A percentile compares a stretch with the other conserved stretches of the same genome.
These are phyloP conservation scores for Pleodorina starrii DNA, from an alignment of 139 green algal species.

Conservation along the genomic window DNA sequence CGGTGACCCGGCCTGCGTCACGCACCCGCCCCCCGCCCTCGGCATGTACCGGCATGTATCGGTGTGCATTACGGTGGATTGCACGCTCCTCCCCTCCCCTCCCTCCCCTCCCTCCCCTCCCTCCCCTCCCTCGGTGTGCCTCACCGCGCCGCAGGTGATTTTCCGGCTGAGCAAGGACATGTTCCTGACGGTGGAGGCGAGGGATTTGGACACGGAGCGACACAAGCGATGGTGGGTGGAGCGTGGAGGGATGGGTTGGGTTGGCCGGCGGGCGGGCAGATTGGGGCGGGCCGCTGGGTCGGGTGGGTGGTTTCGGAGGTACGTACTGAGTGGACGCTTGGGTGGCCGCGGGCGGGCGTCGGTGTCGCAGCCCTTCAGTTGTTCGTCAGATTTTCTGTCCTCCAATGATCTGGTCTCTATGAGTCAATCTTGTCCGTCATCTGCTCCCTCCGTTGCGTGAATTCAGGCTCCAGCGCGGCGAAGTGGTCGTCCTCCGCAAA, in stretches of 20 bases:
- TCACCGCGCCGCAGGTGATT: slow-evolving; percentile 37
- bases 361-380: neutral
- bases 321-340: neutral
- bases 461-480: slow-evolving; percentile 33
- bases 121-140: neutral
- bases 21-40: too few species aligned
- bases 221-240: slow-evolving; percentile 68
- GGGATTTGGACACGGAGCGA: slow-evolving; percentile 64
- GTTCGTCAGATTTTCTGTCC: neutral
- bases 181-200: slow-evolving; percentile 62
- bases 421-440: neutral
- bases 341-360: neutral
- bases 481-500: slow-evolving; percentile 29
- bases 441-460: too few species aligned
- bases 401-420: neutral
- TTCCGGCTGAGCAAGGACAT: slow-evolving; percentile 57
- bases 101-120: neutral
- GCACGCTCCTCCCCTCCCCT: neutral
- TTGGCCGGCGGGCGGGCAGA: neutral
- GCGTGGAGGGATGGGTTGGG: too few species aligned
- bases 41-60: too few species aligned
- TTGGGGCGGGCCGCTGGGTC: neutral
- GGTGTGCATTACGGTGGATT: too few species aligned
- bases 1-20: too few species aligned
- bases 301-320: neutral